phyloP scores from a whole-genome alignment of 257 asterid genomes.

The Knoxia roxburghii region DNA sequence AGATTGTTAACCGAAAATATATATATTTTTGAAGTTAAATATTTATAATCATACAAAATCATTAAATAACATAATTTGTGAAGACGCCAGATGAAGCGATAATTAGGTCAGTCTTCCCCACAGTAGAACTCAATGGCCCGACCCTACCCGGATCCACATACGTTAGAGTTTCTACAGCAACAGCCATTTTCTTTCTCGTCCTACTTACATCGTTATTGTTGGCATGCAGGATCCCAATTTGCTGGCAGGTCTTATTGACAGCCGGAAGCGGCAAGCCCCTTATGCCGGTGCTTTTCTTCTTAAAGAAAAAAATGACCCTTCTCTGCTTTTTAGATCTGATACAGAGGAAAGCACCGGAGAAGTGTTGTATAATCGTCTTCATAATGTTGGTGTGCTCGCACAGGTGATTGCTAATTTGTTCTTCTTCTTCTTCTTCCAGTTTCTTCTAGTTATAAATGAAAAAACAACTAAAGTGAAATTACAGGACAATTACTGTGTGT shows the following conservation, averaged over 20 bases:
- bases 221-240: conserved; percentile 82
- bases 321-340: conserved; percentile 65
- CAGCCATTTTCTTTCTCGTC: background rate
- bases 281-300: conserved; percentile 96
- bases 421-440: conserved; percentile 11
- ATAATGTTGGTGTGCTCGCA: conserved; percentile 90
- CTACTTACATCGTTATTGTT: conserved; percentile 6
- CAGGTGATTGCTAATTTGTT: conserved; percentile 56
- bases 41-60: too few relatives aligned
- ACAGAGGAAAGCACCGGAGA: conserved; percentile 69
- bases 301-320: conserved; percentile 77
- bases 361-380: conserved; percentile 76
- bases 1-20: too few relatives aligned
- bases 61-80: too few relatives aligned
- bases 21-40: too few relatives aligned
- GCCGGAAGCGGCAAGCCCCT: conserved; percentile 93
- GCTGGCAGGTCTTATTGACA: conserved; percentile 84
- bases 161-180: background rate
- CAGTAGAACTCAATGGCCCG: too few relatives aligned
- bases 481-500: background rate
- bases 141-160: background rate
- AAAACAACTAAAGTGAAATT: conserved; percentile 4
- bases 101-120: too few relatives aligned
- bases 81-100: too few relatives aligned
- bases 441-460: too few relatives aligned